Percentiles rank a stretch among this genome's conserved stretches.
phyloP scores from a whole-genome alignment of 768 basidiomycete genomes.

The Phlegmacium glaucopus region DNA sequence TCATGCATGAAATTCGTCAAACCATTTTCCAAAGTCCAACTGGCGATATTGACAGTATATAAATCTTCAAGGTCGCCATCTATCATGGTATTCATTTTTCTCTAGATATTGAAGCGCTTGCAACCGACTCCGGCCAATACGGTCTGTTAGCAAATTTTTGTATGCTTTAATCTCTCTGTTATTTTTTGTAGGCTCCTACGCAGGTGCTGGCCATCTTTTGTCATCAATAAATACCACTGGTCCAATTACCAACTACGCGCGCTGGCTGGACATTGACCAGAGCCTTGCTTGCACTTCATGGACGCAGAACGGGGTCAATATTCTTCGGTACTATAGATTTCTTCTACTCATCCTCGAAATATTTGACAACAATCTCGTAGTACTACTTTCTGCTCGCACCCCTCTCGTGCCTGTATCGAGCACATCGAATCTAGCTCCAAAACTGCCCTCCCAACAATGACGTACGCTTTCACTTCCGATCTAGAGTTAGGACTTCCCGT shows the following conservation, averaged over 20 bases:
- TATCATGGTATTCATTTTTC: neutral
- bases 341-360: slow-evolving; percentile 10
- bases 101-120: slow-evolving; percentile 53
- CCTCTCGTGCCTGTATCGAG: slow-evolving; percentile 57
- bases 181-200: slow-evolving; percentile 57
- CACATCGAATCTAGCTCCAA: slow-evolving; percentile 34
- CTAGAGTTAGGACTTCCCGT: slow-evolving; percentile 46
- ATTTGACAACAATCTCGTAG: slow-evolving; percentile 17
- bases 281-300: slow-evolving; percentile 57
- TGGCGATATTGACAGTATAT: slow-evolving; percentile 57
- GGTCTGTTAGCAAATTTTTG: slow-evolving; percentile 32
- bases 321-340: slow-evolving; percentile 42
- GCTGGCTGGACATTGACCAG: slow-evolving; percentile 71
- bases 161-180: neutral
- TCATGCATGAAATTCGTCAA: slow-evolving; percentile 51
- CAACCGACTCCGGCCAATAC: slow-evolving; percentile 55
- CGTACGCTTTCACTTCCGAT: slow-evolving; percentile 44
- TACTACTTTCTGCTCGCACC: slow-evolving; percentile 64
- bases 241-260: slow-evolving; percentile 42
- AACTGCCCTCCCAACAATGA: slow-evolving; percentile 25
- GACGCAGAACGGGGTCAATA: slow-evolving; percentile 46
- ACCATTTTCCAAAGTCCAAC: slow-evolving; percentile 54
- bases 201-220: slow-evolving; percentile 60
- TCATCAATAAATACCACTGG: slow-evolving; percentile 43
- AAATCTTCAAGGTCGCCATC: neutral